A percentile compares a stretch with the other conserved stretches of the same genome.
phyloP scores from a whole-genome alignment of 176 grass and related monocot species.

The Hsuehochloa calcarea region DNA sequence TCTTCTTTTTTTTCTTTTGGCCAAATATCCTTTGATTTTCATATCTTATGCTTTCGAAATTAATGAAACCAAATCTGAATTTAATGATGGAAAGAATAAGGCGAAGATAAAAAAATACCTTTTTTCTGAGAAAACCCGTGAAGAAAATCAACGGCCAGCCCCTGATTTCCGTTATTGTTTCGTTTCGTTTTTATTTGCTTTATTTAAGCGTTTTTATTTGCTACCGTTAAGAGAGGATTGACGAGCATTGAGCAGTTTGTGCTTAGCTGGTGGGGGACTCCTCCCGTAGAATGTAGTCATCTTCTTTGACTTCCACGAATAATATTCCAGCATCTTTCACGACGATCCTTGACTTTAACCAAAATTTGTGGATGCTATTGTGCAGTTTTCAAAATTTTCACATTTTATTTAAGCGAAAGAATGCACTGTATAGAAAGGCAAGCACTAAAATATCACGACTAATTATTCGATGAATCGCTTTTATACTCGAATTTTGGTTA shows the following conservation, averaged over 20 bases:
- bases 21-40: not conserved
- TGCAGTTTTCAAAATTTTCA: not conserved
- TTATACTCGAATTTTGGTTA: not conserved
- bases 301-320: constrained; percentile 16
- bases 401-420: not conserved
- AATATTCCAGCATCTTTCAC: not conserved
- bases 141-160: not conserved
- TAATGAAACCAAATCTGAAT: not conserved
- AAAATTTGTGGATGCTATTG: not conserved
- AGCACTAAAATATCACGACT: not conserved
- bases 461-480: not conserved
- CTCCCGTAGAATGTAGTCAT: too few relatives aligned
- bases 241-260: not conserved
- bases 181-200: too few relatives aligned
- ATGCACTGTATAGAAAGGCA: not conserved
- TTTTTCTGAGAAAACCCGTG: not conserved
- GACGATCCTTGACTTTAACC: not conserved
- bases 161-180: not conserved
- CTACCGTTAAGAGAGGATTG: not conserved
- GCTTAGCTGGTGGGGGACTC: not conserved
- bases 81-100: not conserved
- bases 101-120: too few relatives aligned
- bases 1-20: not conserved
- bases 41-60: not conserved
- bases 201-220: not conserved